Base-by-base conservation (phyloP, 192 early-diverging fungal genomes). In the Linnemannia hyalina region DNA sequence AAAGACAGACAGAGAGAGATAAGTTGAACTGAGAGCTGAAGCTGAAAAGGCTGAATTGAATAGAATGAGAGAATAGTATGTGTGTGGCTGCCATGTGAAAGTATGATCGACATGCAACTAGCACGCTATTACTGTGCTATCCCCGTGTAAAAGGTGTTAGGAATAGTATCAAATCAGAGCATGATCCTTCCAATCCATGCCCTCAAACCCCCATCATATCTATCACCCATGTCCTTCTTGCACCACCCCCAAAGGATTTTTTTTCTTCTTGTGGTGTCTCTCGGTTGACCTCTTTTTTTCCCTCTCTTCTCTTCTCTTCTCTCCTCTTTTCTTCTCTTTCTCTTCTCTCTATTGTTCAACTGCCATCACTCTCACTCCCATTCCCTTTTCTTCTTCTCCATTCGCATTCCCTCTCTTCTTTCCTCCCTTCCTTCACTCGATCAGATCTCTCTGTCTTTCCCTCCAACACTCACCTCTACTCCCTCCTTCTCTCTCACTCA, bases 71-170 rank as follows among this genome's bases (percentile, higher is more conserved):
- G 55, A 57, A 26, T n/a, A 26, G 7, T 16, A 8, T 46, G 18
- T 6, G 49, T 52, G 49, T 52, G 55, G 60, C 60, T 65, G 60
- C 60, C 60, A 65, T 65, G 60, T 65, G 60, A 65, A 65, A 65
- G 26, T 15, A 65, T 2, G 7, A 3, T 3, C 0, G 7, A 32
- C 11, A 65, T 65, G 60, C 60, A 29, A 32, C 9, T 26, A 32
- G 60, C 60, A 65, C 26, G 60, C 29, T 15, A 18, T 15, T 1
- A n/a, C 23, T 32, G 13, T 65, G 60, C 60, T 65, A 65, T 32
- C 26, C 60, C 60, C 26, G 60, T 65, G 60, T 26, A 22, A 26
- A 29, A 32, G 32, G 11, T 15, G 18, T 18, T 18, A 52, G 47
- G 35, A 35, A 35, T 35, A 35, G 35, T 35, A 35, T 35, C 35